These are phyloP conservation scores for Baorangia bicolor DNA, from an alignment of 768 basidiomycete genomes.

Conservation along the genomic window DNA sequence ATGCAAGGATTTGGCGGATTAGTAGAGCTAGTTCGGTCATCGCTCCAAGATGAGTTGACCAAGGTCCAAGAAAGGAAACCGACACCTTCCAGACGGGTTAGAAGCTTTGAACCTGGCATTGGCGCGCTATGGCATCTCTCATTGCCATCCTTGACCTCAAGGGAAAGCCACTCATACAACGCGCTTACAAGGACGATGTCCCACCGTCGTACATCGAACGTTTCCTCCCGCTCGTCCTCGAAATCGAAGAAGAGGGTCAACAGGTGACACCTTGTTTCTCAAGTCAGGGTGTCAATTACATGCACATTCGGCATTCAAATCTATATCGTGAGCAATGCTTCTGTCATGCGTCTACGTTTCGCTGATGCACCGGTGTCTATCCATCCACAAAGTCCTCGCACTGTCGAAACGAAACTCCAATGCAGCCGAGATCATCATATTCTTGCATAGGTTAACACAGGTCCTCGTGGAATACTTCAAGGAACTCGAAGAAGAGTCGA, in stretches of 20 bases:
- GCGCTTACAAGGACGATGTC: constrained; percentile 96
- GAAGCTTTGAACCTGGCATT: neutral
- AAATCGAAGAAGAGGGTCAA: constrained; percentile 96
- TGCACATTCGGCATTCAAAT: constrained; percentile 98
- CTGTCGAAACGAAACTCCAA: constrained; percentile 95
- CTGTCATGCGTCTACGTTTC: neutral
- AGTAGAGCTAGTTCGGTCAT: neutral
- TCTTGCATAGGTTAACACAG: constrained; percentile 89
- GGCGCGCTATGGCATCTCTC: constrained; percentile 53
- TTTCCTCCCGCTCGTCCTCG: constrained; percentile 89
- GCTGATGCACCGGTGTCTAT: neutral
- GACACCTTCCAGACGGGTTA: too few relatives aligned
- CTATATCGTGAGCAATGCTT: constrained; percentile 72
- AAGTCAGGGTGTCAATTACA: constrained; percentile 92
- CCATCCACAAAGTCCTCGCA: constrained; percentile 98
- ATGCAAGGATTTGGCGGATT: too few relatives aligned
- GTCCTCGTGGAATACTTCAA: constrained; percentile 99
- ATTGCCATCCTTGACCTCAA: constrained; percentile 98
- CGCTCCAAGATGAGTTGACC: too few relatives aligned
- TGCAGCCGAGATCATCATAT: constrained; percentile 93
- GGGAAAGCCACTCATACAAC: constrained; percentile 96
- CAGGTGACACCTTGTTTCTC: constrained; percentile 97
- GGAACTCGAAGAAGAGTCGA: constrained; percentile 98
- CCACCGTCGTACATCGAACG: constrained; percentile 85
- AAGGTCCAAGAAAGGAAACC: constrained; percentile 17